phyloP scores from a whole-genome alignment of 2,329 filamentous ascomycete species.

The Teratosphaeria destructans region DNA sequence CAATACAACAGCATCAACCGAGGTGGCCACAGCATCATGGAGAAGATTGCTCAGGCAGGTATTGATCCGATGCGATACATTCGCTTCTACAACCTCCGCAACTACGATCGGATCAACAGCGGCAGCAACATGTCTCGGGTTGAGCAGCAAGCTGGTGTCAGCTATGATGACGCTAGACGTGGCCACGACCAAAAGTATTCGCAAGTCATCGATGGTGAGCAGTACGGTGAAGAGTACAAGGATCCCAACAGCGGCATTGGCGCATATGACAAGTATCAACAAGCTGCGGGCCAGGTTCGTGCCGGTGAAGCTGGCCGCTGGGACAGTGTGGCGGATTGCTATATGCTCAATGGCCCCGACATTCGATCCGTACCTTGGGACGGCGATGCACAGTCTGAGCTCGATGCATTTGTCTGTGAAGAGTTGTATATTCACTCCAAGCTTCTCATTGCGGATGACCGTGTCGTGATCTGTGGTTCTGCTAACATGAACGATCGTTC shows the following conservation, averaged over 20 bases:
- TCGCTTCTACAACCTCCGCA: slow-evolving; percentile 74
- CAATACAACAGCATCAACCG: slow-evolving; percentile 73
- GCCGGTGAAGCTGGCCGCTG: slow-evolving; percentile 46
- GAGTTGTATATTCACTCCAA: slow-evolving; percentile 58
- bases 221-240: slow-evolving; percentile 24
- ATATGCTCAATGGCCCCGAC: slow-evolving; percentile 68
- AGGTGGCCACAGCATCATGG: slow-evolving; percentile 67
- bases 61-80: slow-evolving; percentile 65
- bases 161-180: slow-evolving; percentile 55
- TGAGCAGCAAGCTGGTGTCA: slow-evolving; percentile 54
- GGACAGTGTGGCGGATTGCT: slow-evolving; percentile 69
- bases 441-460: slow-evolving; percentile 72
- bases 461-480: slow-evolving; percentile 69
- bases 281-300: slow-evolving; percentile 41
- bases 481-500: slow-evolving; percentile 62
- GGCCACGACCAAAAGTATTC: slow-evolving; percentile 49
- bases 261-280: slow-evolving; percentile 50
- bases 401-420: slow-evolving; percentile 53
- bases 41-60: slow-evolving; percentile 54
- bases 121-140: slow-evolving; percentile 50
- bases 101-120: slow-evolving; percentile 72
- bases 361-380: slow-evolving; percentile 56
- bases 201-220: slow-evolving; percentile 25
- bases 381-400: slow-evolving; percentile 42
- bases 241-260: slow-evolving; percentile 8